Percentiles rank a stretch among this genome's conserved stretches.
These are phyloP conservation scores for Xylaria scruposa DNA, from an alignment of 495 filamentous ascomycete species.

Conservation along the genomic window DNA sequence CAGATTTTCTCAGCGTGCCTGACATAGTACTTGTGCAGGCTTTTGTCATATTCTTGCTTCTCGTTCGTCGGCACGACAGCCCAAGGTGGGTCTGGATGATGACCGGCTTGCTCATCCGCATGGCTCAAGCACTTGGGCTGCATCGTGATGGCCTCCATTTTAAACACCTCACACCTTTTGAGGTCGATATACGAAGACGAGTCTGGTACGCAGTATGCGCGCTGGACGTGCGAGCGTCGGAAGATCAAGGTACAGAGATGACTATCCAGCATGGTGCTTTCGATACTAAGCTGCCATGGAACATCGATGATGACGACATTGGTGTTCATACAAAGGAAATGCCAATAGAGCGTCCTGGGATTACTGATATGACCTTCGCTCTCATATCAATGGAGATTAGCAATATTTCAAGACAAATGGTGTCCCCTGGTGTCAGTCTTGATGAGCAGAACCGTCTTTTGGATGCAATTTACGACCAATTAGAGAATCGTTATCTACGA, in stretches of 20 bases:
- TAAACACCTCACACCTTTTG: conserved; percentile 52
- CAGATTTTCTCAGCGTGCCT: conserved; percentile 56
- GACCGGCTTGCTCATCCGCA: conserved; percentile 56
- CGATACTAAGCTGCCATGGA: conserved; percentile 50
- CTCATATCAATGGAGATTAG: conserved; percentile 41
- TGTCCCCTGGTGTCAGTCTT: conserved; percentile 40
- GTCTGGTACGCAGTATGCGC: conserved; percentile 55
- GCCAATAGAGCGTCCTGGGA: conserved; percentile 40
- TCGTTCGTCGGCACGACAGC: conserved; percentile 57
- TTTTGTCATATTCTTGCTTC: conserved; percentile 54
- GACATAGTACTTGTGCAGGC: conserved; percentile 56
- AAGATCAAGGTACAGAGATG: conserved; percentile 53
- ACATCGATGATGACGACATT: conserved; percentile 56
- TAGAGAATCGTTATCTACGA: conserved; percentile 54
- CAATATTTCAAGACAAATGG: conserved; percentile 49
- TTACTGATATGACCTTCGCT: conserved; percentile 45
- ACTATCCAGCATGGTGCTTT: conserved; percentile 45
- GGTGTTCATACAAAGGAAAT: conserved; percentile 40
- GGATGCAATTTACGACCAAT: conserved; percentile 48
- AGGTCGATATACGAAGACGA: conserved; percentile 56
- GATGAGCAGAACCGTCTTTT: conserved; percentile 55
- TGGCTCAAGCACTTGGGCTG: conserved; percentile 57
- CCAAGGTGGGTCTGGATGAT: conserved; percentile 62
- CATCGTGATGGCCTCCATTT: conserved; percentile 53
- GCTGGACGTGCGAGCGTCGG: conserved; percentile 46